Conservation (phyloP, 2,329 filamentous ascomycete genomes). For the Trichoderma sp. region DNA sequence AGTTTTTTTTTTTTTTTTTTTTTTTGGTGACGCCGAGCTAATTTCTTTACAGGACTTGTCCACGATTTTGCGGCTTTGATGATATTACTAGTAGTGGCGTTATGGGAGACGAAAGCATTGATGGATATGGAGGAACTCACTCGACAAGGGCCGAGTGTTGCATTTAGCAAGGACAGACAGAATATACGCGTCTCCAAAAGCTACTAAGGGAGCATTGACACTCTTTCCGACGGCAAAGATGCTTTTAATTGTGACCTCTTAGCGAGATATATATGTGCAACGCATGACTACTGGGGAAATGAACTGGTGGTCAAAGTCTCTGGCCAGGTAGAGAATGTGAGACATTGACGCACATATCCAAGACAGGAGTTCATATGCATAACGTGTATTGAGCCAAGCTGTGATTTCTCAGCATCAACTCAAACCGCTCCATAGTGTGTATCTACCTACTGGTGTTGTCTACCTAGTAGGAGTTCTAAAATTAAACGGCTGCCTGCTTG, state of each 20-base stretch:
- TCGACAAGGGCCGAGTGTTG: not conserved
- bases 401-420: not conserved
- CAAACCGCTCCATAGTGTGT: not conserved
- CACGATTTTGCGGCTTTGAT: not conserved
- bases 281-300: not conserved
- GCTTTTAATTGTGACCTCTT: not conserved
- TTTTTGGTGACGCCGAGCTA: not conserved
- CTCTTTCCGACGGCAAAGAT: not conserved
- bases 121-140: not conserved
- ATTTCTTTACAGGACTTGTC: not conserved
- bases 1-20: not conserved
- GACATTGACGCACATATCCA: not conserved
- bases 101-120: not conserved
- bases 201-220: not conserved
- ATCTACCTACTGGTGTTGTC: no score
- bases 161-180: not conserved
- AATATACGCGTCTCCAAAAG: not conserved
- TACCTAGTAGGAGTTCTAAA: no score
- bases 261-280: not conserved
- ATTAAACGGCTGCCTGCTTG: not conserved
- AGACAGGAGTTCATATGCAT: not conserved
- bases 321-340: not conserved
- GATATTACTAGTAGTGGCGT: not conserved
- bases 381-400: not conserved
- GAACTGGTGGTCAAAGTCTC: not conserved